Percentiles rank a stretch among this genome's conserved stretches.
Evolutionary conservation across 768 basidiomycete species (phyloP).

Genomic region (Panaeolus papilionaceus): DNA sequence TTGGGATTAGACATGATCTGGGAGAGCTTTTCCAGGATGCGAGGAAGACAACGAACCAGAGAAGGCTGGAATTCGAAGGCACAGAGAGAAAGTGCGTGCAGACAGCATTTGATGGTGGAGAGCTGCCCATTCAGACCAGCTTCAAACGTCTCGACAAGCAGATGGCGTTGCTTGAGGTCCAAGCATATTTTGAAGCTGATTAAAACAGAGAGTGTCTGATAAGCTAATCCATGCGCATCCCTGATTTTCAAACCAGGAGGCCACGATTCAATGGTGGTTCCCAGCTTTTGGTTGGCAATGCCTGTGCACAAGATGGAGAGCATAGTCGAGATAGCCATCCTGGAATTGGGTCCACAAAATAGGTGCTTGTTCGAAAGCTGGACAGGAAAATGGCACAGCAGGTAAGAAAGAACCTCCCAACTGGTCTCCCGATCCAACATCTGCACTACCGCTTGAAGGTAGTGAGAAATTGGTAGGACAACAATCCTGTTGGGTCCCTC

Average conservation of each 20-base stretch:
- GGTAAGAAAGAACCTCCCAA: constrained; percentile 94
- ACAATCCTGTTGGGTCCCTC: constrained; percentile 44
- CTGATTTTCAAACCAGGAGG: constrained; percentile 67
- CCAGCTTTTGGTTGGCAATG: constrained; percentile 65
- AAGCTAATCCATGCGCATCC: constrained; percentile 88
- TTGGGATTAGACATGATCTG: constrained; percentile 94
- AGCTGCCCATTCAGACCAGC: constrained; percentile 72
- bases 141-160: constrained; percentile 77
- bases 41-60: constrained; percentile 78
- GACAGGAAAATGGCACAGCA: constrained; percentile 88
- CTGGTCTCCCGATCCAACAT: constrained; percentile 79
- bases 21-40: constrained; percentile 85
- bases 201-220: constrained; percentile 86
- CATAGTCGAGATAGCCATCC: constrained; percentile 65
- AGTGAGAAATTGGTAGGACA: constrained; percentile 77
- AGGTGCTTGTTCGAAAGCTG: constrained; percentile 96
- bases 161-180: constrained; percentile 66
- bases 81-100: constrained; percentile 87
- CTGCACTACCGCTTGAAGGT: constrained; percentile 65
- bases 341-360: constrained; percentile 88
- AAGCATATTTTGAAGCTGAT: constrained; percentile 88
- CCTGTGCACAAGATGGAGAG: constrained; percentile 71
- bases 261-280: constrained; percentile 61
- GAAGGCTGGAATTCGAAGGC: constrained; percentile 88
- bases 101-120: constrained; percentile 84